These are phyloP conservation scores for Russula sp. DNA, from an alignment of 768 basidiomycete genomes.

Conservation along the genomic window DNA sequence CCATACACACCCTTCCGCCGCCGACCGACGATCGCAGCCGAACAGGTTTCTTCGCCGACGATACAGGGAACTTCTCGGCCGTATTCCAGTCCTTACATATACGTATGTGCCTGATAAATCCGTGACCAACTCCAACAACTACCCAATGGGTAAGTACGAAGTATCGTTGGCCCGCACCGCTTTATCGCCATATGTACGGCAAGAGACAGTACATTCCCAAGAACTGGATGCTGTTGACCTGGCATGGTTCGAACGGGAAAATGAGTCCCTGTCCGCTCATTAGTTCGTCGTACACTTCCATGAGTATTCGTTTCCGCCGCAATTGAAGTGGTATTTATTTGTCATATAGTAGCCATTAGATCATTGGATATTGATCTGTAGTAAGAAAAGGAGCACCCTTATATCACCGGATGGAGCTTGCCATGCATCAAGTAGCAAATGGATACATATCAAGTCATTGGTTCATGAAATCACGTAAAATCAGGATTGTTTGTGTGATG, in stretches of 20 bases:
- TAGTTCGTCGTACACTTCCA: not conserved
- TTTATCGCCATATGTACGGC: slow-evolving; percentile 25
- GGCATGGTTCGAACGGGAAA: slow-evolving; percentile 37
- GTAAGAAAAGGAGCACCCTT: not conserved
- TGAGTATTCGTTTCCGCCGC: not conserved
- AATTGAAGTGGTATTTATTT: not conserved
- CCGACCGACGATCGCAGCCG: slow-evolving; percentile 6
- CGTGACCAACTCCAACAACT: slow-evolving; percentile 1
- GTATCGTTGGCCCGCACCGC: slow-evolving; percentile 39
- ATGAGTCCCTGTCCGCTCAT: not conserved
- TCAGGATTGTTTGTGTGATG: too few relatives aligned
- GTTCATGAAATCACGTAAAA: too few relatives aligned
- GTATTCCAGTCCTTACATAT: slow-evolving; percentile 54
- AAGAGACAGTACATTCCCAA: slow-evolving; percentile 27
- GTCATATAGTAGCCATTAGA: too few relatives aligned
- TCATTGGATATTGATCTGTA: too few relatives aligned
- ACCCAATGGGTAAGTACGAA: slow-evolving; percentile 32
- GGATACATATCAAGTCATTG: not conserved
- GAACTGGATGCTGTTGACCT: slow-evolving; percentile 36
- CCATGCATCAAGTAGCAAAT: not conserved
- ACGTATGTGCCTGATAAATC: slow-evolving; percentile 1
- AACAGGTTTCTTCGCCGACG: slow-evolving; percentile 44
- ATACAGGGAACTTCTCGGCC: slow-evolving; percentile 57
- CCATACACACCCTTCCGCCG: not conserved
- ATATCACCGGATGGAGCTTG: not conserved